Evolutionary conservation across 208 protist genomes (phyloP).

Genomic region (Strigomonas oncopelti): DNA sequence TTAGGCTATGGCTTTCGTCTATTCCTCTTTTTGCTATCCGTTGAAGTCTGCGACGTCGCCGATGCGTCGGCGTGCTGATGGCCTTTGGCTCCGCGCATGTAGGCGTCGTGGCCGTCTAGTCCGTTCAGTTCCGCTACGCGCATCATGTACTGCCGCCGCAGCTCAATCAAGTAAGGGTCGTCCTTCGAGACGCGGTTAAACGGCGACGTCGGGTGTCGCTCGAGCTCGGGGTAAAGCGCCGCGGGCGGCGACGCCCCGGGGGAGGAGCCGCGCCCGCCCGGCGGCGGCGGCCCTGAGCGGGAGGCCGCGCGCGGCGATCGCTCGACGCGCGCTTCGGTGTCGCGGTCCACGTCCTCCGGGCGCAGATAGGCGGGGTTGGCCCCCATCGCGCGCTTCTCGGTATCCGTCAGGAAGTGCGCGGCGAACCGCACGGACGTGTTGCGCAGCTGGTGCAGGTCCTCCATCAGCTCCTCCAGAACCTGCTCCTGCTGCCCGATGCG

Average conservation of each 20-base stretch:
- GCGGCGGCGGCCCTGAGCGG: not conserved
- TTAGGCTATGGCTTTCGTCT: not conserved
- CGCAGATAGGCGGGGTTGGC: conserved; percentile 64
- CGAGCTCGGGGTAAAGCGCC: not conserved
- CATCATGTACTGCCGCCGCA: conserved; percentile 43
- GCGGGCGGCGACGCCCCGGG: not conserved
- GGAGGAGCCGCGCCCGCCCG: not conserved
- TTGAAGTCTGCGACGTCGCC: not conserved
- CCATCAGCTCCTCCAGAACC: conserved; percentile 39
- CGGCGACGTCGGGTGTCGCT: not conserved
- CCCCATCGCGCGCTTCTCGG: conserved; percentile 75
- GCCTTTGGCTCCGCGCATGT: not conserved
- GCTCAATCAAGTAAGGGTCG: conserved; percentile 40
- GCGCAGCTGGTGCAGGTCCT: conserved; percentile 43
- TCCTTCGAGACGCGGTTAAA: conserved; percentile 13
- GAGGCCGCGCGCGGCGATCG: not conserved
- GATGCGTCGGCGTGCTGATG: not conserved
- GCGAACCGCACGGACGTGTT: conserved; percentile 69
- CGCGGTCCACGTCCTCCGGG: conserved; percentile 37
- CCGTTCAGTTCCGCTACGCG: conserved; percentile 38
- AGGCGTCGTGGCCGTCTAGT: not conserved
- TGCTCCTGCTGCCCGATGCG: conserved; percentile 40
- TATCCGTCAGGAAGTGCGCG: conserved; percentile 69
- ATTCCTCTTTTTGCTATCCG: not conserved
- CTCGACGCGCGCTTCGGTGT: conserved; percentile 12